A percentile compares a stretch with the other conserved stretches of the same genome.
These are phyloP conservation scores for Clarkia xantiana DNA, from an alignment of 345 rosid genomes.

Conservation along the genomic window DNA sequence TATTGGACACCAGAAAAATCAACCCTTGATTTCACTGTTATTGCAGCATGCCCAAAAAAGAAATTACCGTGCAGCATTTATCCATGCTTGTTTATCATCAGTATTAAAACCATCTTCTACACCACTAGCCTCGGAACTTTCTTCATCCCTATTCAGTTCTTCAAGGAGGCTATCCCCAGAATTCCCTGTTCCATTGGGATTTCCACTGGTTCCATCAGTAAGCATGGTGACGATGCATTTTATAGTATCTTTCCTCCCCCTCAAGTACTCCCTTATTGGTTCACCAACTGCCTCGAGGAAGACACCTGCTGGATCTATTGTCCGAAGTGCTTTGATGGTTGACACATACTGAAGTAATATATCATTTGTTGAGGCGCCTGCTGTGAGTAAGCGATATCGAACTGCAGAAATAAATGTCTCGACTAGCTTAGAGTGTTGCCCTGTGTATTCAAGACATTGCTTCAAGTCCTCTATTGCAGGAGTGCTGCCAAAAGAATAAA, in stretches of 20 bases:
- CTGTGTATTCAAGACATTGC: constrained; percentile 88
- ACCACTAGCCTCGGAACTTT: constrained; percentile 54
- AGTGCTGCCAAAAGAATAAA: constrained; percentile 35
- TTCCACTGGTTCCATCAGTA: constrained; percentile 81
- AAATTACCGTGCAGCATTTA: constrained; percentile 47
- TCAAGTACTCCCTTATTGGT: constrained; percentile 84
- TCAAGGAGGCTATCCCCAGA: constrained; percentile 96
- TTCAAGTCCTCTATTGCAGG: constrained; percentile 92
- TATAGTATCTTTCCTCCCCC: constrained; percentile 87
- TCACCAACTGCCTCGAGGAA: constrained; percentile 95
- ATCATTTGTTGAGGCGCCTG: constrained; percentile 99
- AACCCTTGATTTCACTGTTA: not conserved
- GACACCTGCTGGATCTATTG: constrained; percentile 84
- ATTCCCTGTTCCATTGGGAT: constrained; percentile 66
- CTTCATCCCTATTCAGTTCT: constrained; percentile 88
- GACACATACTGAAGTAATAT: constrained; percentile 95
- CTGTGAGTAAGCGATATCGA: constrained; percentile 81
- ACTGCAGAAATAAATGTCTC: constrained; percentile 83
- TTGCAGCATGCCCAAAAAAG: not conserved
- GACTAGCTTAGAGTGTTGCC: constrained; percentile 89
- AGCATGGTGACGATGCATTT: constrained; percentile 99
- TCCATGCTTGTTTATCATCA: constrained; percentile 93
- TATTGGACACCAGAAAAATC: not conserved
- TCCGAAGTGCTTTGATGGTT: constrained; percentile 86
- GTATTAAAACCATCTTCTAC: constrained; percentile 63